Evolutionary conservation across 2,329 filamentous ascomycete species (phyloP).

Genomic region (Fusarium albidum): DNA sequence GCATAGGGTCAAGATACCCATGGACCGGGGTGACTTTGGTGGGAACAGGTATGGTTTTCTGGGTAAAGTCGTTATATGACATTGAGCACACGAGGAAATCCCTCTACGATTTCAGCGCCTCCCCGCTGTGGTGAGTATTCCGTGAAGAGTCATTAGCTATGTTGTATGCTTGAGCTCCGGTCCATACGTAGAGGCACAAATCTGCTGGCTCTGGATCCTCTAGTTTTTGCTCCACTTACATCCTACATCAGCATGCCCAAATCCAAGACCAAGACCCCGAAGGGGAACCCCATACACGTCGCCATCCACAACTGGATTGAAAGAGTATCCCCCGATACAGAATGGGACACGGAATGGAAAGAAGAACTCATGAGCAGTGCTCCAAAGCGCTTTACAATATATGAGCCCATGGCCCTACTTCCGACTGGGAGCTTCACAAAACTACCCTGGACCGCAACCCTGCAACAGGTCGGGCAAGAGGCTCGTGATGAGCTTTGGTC

Average conservation of each 20-base stretch:
- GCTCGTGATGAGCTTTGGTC: conserved; percentile 54
- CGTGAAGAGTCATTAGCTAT: neutral
- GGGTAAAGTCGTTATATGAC: conserved; percentile 38
- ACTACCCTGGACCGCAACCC: conserved; percentile 49
- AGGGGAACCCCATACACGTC: conserved; percentile 42
- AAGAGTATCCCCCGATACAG: conserved; percentile 4
- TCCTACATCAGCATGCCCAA: conserved; percentile 41
- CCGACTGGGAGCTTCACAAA: conserved; percentile 65
- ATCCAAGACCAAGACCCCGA: conserved; percentile 30
- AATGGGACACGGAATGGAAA: conserved; percentile 21
- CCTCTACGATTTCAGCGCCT: neutral
- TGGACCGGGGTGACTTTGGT: conserved; percentile 44
- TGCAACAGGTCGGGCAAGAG: conserved; percentile 40
- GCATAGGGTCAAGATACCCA: conserved; percentile 53
- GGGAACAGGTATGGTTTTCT: conserved; percentile 37
- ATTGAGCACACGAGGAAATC: conserved; percentile 17
- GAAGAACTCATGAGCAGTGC: conserved; percentile 49
- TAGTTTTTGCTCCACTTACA: conserved; percentile 4
- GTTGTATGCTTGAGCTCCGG: neutral
- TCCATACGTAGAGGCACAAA: neutral
- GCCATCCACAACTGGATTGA: conserved; percentile 44
- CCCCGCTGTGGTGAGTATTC: neutral
- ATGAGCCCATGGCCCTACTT: conserved; percentile 68
- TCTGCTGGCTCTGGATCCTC: neutral
- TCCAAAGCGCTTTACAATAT: conserved; percentile 67